Evolutionary conservation across 768 basidiomycete species (phyloP).

Genomic region (Phallus indusiatus): DNA sequence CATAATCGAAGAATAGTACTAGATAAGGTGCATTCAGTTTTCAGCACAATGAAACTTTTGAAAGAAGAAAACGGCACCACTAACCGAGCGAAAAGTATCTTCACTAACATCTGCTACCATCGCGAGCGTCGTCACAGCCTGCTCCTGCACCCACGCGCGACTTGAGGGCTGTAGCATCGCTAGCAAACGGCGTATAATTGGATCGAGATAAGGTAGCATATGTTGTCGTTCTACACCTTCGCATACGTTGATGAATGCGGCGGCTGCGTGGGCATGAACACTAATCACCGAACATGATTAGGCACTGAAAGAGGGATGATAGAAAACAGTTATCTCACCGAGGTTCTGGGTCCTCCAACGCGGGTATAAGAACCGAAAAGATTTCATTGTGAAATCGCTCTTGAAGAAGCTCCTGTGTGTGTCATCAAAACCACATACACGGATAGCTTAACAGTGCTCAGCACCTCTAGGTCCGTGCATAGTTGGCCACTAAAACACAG

Average conservation of each 20-base stretch:
- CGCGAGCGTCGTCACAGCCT: slow-evolving; percentile 78
- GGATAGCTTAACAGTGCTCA: background rate
- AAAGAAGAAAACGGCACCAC: slow-evolving; percentile 10
- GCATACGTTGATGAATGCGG: slow-evolving; percentile 86
- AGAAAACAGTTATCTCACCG: slow-evolving; percentile 31
- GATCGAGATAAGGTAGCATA: slow-evolving; percentile 68
- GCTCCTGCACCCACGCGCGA: slow-evolving; percentile 73
- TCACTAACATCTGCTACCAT: slow-evolving; percentile 88
- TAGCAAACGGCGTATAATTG: slow-evolving; percentile 64
- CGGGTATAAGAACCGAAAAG: slow-evolving; percentile 59
- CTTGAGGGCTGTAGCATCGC: slow-evolving; percentile 42
- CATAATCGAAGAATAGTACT: slow-evolving; percentile 78
- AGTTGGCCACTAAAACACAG: slow-evolving; percentile 57
- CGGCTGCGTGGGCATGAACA: slow-evolving; percentile 80
- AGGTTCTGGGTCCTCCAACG: slow-evolving; percentile 67
- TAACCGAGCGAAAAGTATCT: slow-evolving; percentile 61
- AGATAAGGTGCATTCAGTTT: background rate
- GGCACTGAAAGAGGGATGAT: background rate
- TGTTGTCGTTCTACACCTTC: slow-evolving; percentile 72
- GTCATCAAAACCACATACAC: background rate
- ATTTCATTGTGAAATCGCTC: slow-evolving; percentile 57
- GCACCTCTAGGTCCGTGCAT: slow-evolving; percentile 79
- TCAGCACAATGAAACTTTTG: background rate
- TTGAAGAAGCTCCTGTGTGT: slow-evolving; percentile 63
- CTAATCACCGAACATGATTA: slow-evolving; percentile 27